phyloP scores from a whole-genome alignment of 495 filamentous ascomycete species.

The Penicillium ochrochloron region DNA sequence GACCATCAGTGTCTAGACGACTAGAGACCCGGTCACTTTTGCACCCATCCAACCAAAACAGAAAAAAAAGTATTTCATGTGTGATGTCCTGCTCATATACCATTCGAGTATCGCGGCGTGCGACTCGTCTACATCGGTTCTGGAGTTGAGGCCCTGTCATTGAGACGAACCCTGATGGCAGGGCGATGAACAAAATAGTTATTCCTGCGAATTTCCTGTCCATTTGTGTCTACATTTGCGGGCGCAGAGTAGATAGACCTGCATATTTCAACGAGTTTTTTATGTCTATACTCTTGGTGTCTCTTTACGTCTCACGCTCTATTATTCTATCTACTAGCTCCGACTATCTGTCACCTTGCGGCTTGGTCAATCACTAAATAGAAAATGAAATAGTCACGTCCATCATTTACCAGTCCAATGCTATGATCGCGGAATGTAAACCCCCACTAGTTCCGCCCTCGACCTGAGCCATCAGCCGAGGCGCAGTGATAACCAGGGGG shows the following conservation, averaged over 20 bases:
- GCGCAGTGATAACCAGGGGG: slow-evolving; percentile 12
- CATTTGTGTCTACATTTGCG: slow-evolving; percentile 8
- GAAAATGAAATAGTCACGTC: not conserved
- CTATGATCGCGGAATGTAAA: not conserved
- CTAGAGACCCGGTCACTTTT: not conserved
- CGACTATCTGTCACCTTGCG: not conserved
- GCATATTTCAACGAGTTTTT: slow-evolving; percentile 7
- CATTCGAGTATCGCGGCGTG: slow-evolving; percentile 30
- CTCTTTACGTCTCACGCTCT: too few relatives aligned
- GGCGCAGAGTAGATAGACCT: slow-evolving; percentile 14
- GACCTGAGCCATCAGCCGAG: slow-evolving; percentile 14
- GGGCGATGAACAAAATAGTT: slow-evolving; percentile 8
- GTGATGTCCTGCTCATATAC: slow-evolving; percentile 42
- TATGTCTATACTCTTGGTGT: not conserved
- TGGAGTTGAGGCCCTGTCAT: slow-evolving; percentile 21
- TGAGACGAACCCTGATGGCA: slow-evolving; percentile 3
- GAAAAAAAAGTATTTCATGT: slow-evolving; percentile 32
- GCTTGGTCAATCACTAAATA: not conserved
- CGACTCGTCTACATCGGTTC: slow-evolving; percentile 28
- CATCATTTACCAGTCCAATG: not conserved
- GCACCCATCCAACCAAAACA: not conserved
- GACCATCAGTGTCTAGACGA: slow-evolving; percentile 57
- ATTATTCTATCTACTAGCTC: not conserved
- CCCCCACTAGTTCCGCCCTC: slow-evolving; percentile 21
- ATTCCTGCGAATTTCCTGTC: not conserved